Conservation (phyloP, 2,329 filamentous ascomycete genomes). For the Penicillium sp. region DNA sequence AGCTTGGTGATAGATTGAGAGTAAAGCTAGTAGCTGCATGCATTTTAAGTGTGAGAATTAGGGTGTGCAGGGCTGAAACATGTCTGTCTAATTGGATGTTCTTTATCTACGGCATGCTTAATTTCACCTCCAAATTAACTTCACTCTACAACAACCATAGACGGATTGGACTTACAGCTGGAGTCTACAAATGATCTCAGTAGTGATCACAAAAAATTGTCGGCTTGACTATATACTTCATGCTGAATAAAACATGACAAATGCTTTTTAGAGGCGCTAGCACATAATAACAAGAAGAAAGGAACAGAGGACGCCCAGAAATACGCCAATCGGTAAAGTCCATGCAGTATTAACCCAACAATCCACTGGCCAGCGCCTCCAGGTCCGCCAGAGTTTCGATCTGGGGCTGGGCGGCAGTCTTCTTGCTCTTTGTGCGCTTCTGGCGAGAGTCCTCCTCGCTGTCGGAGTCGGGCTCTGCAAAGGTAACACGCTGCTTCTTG, state of each 20-base stretch:
- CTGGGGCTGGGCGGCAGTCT: constrained; percentile 33
- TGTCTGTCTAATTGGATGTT: constrained; percentile 2
- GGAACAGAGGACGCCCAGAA: constrained; percentile 25
- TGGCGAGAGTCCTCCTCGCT: constrained; percentile 38
- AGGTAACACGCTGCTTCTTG: constrained; percentile 52
- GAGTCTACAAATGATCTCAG: not conserved
- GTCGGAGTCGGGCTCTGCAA: constrained; percentile 36
- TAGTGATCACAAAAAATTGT: not conserved
- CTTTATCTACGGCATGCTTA: not conserved
- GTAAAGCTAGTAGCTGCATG: not conserved
- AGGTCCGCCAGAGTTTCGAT: constrained; percentile 56
- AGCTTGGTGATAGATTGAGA: not conserved
- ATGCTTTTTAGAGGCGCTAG: constrained; percentile 38
- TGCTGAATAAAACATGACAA: constrained; percentile 15
- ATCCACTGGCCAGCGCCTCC: constrained; percentile 53
- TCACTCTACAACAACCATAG: not conserved
- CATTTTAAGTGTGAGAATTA: not conserved
- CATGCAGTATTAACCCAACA: constrained; percentile 42
- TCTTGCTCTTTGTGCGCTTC: constrained; percentile 32
- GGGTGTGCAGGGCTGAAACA: not conserved
- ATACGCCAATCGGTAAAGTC: constrained; percentile 14
- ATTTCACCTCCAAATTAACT: not conserved
- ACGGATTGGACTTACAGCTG: no score
- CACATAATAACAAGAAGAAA: constrained; percentile 24
- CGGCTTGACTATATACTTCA: constrained; percentile 18